Evolutionary conservation across 805 yeast genomes (phyloP).

Genomic region (Starmerella khaoyaiensis): DNA sequence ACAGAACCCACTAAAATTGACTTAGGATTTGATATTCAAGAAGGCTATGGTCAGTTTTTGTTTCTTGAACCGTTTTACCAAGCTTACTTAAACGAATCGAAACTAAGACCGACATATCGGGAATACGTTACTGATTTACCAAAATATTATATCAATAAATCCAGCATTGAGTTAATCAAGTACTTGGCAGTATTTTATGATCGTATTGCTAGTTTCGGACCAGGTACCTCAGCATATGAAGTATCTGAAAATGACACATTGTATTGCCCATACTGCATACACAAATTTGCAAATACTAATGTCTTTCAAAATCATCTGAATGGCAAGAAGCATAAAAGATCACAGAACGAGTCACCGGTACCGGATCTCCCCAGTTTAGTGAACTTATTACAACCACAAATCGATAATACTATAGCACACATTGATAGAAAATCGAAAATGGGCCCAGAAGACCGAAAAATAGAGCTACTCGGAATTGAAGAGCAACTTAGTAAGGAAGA

Average conservation of each 20-base stretch:
- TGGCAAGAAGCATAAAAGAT: conserved; percentile 65
- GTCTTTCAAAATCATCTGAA: conserved; percentile 56
- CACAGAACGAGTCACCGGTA: conserved; percentile 14
- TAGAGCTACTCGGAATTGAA: conserved; percentile 38
- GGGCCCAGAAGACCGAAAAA: conserved; percentile 53
- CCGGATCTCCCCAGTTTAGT: conserved; percentile 10
- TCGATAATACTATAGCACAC: conserved; percentile 43
- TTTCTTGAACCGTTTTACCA: conserved; percentile 26
- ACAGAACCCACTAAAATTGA: conserved; percentile 35
- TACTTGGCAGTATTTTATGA: conserved; percentile 41
- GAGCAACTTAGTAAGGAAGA: conserved; percentile 22
- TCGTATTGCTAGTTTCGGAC: conserved; percentile 38
- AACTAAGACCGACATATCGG: conserved; percentile 28
- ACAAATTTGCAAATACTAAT: conserved; percentile 45
- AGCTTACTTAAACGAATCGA: not conserved
- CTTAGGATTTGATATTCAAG: conserved; percentile 38
- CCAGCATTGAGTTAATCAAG: conserved; percentile 26
- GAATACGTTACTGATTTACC: conserved; percentile 38
- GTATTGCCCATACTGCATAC: conserved; percentile 54
- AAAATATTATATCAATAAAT: not conserved
- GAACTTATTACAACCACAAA: conserved; percentile 30
- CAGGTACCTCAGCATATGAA: conserved; percentile 15
- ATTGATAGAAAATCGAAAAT: conserved; percentile 53
- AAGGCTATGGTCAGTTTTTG: conserved; percentile 42
- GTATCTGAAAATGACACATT: conserved; percentile 20